Base-by-base conservation (phyloP, 169 alveolate species). In the Ichthyophthirius multifiliis region DNA sequence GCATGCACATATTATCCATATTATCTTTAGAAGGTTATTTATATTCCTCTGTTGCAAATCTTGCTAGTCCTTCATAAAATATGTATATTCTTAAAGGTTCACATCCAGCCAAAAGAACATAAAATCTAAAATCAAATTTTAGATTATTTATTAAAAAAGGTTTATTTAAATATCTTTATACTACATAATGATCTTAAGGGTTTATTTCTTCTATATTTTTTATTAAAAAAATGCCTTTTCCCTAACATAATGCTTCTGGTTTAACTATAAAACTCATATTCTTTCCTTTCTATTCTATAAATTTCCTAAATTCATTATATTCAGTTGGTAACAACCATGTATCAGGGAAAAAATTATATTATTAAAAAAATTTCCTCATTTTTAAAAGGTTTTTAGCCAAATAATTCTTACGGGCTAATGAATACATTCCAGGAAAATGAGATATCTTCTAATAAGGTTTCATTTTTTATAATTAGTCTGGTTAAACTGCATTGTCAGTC, bases 41-140 rank as follows among this genome's bases (percentile, higher is more conserved):
- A 79, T 90, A 94, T 31, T 83, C 78, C 46, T 86, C 87, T 16
- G 96, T 87, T 2, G 97, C 96, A 73, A 90, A 89, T 39, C 93
- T 78, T 3, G 94, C 93, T 44, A 89, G 55, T 5, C 97, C 97
- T 67, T 90, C 95, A 6, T 91, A 78, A 74, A 81, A 90, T 0
- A 94, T 55, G 79, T 83, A 94, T 15, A 94, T 47, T 81, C 95
- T 88, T n/a, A 94, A 83, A 10, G 97, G 97, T 44, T 87, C 90
- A n/a, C 92, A 81, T 27, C 97, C 96, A 20, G 93, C 86, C 4
- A 94, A 78, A 12, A 91, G 55, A 34, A 92, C 92, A 77, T 94
- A 94, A 32, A 94, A 80, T 85, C 97, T 88, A n/a, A 94, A 71
- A 82, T 94, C 95, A 77, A 90, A 94, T 81, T 94, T 94, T 35